Evolutionary conservation across 2,329 filamentous ascomycete species (phyloP), one percentile per base, ranked within the genome.

Genomic region (Ciborinia camelliae): DNA sequence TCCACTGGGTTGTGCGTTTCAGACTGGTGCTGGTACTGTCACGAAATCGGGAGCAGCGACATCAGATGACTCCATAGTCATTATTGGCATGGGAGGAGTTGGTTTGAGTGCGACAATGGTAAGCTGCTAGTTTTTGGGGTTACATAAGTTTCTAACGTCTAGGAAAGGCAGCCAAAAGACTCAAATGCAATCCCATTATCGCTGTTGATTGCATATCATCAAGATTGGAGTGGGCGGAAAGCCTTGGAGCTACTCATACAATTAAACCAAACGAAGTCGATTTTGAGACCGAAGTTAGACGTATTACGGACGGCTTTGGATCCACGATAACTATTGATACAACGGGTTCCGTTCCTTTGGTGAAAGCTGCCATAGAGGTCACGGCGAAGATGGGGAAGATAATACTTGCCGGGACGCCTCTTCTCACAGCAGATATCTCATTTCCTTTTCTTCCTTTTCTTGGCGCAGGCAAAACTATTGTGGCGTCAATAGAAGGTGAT

Each of bases 31-130:
- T 1, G 74, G 72, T 2, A 67, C 70, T 7, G 68, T 76, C 2
- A 61, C 71, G 4, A 73, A 76, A 50, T 66, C 69, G 0, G 64
- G 72, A 10, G 62, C 70, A 35, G 66, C 70, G 5, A 52, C 64
- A 39, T 57, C 63, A 6, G 66, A 69, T 2, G 55, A 65, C 30
- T 65, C 71, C 1, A 70, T 77, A 1, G 74, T 69, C 0, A 69
- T 77, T 8, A 71, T 75, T 28, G 75, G 76, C 2, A 68, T 70
- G 2, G 75, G 75, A 1, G 67, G 70, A 3, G 76, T 77, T 2
- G 76, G 76, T 2, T 64, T 76, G 30, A 68, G 71, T 15, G 74
- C 73, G 2, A 68, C 77, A 30, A 75, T 76, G 75, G 75, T 60
- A 61, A 37, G 2, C 14, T 9, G 14, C 14, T 12, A 37, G 35